These are phyloP conservation scores for Asterella californica DNA, from an alignment of 225 moss, liverwort and hornwort genomes.

Conservation along the genomic window DNA sequence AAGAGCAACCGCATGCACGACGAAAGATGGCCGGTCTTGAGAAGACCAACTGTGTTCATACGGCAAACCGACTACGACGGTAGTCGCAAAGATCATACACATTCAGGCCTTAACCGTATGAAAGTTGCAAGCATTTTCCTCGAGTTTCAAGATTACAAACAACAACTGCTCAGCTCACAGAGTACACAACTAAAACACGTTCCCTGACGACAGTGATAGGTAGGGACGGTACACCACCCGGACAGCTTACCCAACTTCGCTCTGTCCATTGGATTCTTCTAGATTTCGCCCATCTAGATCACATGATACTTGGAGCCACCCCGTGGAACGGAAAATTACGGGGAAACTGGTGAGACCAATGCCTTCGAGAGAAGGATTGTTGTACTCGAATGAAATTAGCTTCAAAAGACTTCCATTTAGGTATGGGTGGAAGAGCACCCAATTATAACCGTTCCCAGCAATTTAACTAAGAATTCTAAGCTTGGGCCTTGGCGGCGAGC, in stretches of 20 bases:
- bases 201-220: neutral
- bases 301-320: neutral
- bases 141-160: neutral
- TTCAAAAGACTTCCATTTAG: constrained; percentile 5
- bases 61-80: no score
- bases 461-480: constrained; percentile 17
- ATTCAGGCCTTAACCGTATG: no score
- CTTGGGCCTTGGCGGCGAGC: constrained; percentile 55
- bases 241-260: neutral
- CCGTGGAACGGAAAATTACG: constrained; percentile 6
- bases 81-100: no score
- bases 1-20: no score
- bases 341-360: neutral
- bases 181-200: neutral
- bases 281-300: neutral
- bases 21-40: no score
- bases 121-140: constrained; percentile 3
- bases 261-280: neutral
- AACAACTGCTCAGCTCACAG: neutral
- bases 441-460: constrained; percentile 2
- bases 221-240: neutral
- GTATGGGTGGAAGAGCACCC: constrained; percentile 5
- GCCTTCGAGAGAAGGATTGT: neutral
- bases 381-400: neutral
- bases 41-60: no score